Evolutionary conservation across 108 stramenopile genomes (phyloP), one percentile per base, ranked within the genome.

Genomic region (Chaetoceros muelleri): DNA sequence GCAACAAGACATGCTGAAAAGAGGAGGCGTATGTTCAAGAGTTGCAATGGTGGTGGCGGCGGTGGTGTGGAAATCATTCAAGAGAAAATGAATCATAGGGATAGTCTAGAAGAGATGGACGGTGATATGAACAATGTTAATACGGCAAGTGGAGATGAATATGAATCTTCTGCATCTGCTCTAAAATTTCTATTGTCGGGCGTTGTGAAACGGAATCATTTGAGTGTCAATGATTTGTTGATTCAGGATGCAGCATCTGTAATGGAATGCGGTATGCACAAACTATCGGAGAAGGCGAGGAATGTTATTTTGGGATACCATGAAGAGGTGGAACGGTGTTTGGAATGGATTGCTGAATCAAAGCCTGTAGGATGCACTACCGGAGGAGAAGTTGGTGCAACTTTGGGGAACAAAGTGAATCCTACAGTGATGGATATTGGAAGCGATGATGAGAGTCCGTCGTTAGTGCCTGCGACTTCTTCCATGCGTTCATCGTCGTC

Each of bases 181-280:
- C 76, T 94, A 22, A 75, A 81, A 48, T 78, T 73, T 55, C 66
- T 87, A 28, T 67, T 95, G 0, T 70, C 73, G 3, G 85, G 84
- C 7, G 78, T 93, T 0, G 75, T 89, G 29, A 95, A 95, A 70
- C 72, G 95, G 45, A 95, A 95, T 72, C 87, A 93, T 68, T 72
- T 95, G 10, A 79, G 77, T 25, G 59, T 93, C 27, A 91, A 95
- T 61, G 80, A 93, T 65, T 61, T 76, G 5, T 56, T 86, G 8
- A 74, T 81, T 19, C 69, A 79, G 31, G 82, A 88, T 74, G 81
- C 81, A 17, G 64, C 80, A 27, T 72, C 70, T 22, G 74, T 91
- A 16, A 80, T 81, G n/a, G 79, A 79, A 58, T 72, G 71, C 10
- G 86, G 86, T 23, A 73, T 75, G 53, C 72, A 85, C 60, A 70